Evolutionary conservation across 2,329 filamentous ascomycete species (phyloP).

Genomic region (Thielaviopsis ethacetica): DNA sequence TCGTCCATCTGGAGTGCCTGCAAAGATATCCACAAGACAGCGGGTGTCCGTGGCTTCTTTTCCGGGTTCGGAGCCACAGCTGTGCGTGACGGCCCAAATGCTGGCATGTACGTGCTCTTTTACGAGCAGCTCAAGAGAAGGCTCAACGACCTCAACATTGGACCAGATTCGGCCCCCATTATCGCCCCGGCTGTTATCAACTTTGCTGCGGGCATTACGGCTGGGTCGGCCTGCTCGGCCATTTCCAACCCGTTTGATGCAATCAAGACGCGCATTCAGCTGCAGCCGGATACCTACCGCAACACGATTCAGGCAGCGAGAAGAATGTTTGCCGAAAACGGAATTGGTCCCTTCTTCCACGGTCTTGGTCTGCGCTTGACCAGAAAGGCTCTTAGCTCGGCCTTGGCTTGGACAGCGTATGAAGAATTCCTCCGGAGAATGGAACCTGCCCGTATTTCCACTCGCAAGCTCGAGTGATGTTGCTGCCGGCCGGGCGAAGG

Average conservation of each 20-base stretch:
- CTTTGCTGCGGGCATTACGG: conserved; percentile 65
- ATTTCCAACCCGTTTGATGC: conserved; percentile 95
- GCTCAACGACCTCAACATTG: conserved; percentile 24
- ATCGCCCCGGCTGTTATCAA: conserved; percentile 40
- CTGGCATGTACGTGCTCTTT: conserved; percentile 82
- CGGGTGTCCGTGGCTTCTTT: conserved; percentile 76
- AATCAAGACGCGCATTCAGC: conserved; percentile 84
- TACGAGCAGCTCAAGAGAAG: conserved; percentile 71
- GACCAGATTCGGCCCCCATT: conserved; percentile 4
- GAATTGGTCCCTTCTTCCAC: conserved; percentile 64
- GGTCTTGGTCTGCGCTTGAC: conserved; percentile 76
- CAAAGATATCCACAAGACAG: conserved; percentile 53
- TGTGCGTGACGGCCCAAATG: conserved; percentile 88
- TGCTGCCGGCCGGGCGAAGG: neutral
- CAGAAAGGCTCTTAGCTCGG: conserved; percentile 80
- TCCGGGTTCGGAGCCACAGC: conserved; percentile 88
- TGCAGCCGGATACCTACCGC: conserved; percentile 66
- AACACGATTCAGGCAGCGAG: conserved; percentile 66
- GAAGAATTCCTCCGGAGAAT: conserved; percentile 76
- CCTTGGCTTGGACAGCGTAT: conserved; percentile 94
- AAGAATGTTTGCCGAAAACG: conserved; percentile 71
- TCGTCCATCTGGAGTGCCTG: conserved; percentile 56
- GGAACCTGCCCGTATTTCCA: conserved; percentile 16
- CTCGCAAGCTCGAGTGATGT: conserved; percentile 8
- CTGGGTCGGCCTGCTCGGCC: conserved; percentile 67